These are phyloP conservation scores for Chlamydomonas sp. DNA, from an alignment of 139 green algal genomes.

Conservation along the genomic window DNA sequence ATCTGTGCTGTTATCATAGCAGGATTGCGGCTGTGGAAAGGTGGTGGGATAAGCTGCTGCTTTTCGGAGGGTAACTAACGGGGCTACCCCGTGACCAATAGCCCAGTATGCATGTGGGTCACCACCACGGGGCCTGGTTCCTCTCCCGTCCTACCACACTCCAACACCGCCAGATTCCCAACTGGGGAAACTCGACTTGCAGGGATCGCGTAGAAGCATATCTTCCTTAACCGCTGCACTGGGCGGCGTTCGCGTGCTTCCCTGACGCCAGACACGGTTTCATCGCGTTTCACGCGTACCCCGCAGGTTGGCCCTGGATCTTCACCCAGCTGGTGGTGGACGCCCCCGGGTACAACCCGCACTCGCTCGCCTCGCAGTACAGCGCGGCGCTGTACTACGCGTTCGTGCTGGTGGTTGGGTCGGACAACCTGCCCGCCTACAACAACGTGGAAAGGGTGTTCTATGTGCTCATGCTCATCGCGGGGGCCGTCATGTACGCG, in stretches of 20 bases:
- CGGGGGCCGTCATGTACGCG: slow-evolving; percentile 16
- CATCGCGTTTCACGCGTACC: neutral
- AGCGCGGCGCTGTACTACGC: slow-evolving; percentile 43
- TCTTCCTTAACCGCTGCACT: too few relatives aligned
- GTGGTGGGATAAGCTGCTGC: too few relatives aligned
- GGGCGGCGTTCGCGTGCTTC: too few relatives aligned
- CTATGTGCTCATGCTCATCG: slow-evolving; percentile 14
- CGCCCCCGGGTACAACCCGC: neutral
- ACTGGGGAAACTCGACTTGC: too few relatives aligned
- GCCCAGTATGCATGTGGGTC: too few relatives aligned
- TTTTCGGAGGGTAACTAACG: too few relatives aligned
- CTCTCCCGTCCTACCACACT: too few relatives aligned
- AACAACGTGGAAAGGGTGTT: slow-evolving; percentile 54
- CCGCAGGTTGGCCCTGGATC: slow-evolving; percentile 29
- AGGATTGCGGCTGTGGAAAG: neutral
- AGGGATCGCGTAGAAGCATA: too few relatives aligned
- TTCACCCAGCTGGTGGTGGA: neutral
- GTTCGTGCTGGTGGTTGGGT: slow-evolving; percentile 54
- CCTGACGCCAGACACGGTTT: too few relatives aligned
- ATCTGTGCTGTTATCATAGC: neutral
- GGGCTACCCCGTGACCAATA: too few relatives aligned
- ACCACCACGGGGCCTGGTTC: too few relatives aligned
- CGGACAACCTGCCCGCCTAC: slow-evolving; percentile 44
- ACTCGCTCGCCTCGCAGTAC: slow-evolving; percentile 33
- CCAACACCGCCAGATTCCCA: too few relatives aligned